phyloP scores from a whole-genome alignment of 306 rosid species.

The Urtica urens region DNA sequence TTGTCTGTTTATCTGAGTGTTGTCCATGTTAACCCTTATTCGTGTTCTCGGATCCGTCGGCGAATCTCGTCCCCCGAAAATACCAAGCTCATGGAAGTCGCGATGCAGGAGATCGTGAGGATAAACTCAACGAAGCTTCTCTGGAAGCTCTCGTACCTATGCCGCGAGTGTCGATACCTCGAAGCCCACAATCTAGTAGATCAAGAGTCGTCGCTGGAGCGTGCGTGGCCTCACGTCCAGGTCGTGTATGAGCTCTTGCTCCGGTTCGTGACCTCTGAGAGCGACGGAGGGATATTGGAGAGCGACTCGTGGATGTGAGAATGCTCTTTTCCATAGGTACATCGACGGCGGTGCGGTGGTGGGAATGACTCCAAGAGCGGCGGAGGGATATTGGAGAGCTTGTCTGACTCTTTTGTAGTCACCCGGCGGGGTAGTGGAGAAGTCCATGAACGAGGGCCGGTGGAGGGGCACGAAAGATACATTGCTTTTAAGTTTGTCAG shows the following conservation, averaged over 20 bases:
- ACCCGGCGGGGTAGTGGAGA: too few species aligned
- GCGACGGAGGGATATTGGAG: conserved; percentile 48
- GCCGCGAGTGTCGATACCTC: conserved; percentile 26
- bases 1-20: conserved; percentile 30
- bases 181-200: conserved; percentile 42
- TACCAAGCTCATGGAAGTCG: conserved; percentile 40
- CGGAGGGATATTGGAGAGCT: too few species aligned
- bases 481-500: too few species aligned
- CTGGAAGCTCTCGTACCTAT: conserved; percentile 30
- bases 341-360: too few species aligned
- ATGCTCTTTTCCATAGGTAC: too few species aligned
- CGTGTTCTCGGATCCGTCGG: conserved; percentile 37
- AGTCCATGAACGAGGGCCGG: too few species aligned
- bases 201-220: conserved; percentile 48
- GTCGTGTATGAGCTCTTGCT: conserved; percentile 42
- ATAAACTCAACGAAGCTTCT: conserved; percentile 44
- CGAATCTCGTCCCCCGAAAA: conserved; percentile 26
- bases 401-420: too few species aligned
- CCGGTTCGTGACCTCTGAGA: conserved; percentile 45
- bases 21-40: conserved; percentile 46
- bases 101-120: conserved; percentile 42
- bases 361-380: too few species aligned
- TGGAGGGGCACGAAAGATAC: too few species aligned
- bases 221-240: conserved; percentile 58
- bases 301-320: too few species aligned